These are phyloP conservation scores for Aphanocladium album DNA, from an alignment of 2,329 filamentous ascomycete species.

Conservation along the genomic window DNA sequence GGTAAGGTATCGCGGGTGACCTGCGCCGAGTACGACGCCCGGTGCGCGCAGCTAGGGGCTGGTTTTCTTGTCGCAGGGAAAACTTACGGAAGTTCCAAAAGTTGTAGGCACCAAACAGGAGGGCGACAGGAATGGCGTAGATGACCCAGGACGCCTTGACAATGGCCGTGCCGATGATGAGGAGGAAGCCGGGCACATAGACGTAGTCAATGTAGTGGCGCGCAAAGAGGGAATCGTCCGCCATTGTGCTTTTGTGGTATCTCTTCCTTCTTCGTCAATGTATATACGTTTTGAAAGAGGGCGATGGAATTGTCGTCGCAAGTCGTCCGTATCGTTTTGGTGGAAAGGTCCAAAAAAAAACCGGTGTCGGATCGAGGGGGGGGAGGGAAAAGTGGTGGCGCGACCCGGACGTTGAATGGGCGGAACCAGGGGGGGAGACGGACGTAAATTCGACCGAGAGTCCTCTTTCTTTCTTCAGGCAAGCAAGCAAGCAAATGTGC, in stretches of 20 bases:
- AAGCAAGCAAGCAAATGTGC: background rate
- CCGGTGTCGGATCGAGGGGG: no score
- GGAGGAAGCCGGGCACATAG: slow-evolving; percentile 74
- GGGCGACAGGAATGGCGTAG: slow-evolving; percentile 63
- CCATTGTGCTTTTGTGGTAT: slow-evolving; percentile 20
- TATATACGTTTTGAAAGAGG: no score
- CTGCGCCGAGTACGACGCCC: no score
- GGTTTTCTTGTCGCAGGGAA: background rate
- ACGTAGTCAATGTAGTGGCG: slow-evolving; percentile 70
- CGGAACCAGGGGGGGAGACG: no score
- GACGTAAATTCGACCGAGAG: no score
- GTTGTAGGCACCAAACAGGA: slow-evolving; percentile 65
- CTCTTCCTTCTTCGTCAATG: background rate
- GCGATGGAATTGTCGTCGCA: no score
- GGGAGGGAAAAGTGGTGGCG: no score
- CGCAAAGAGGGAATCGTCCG: slow-evolving; percentile 34
- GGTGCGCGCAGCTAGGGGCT: background rate
- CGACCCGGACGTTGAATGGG: no score
- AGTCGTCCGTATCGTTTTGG: no score
- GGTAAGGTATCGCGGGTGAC: background rate
- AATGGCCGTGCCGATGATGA: slow-evolving; percentile 71
- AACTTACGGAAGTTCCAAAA: slow-evolving; percentile 65
- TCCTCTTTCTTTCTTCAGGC: no score
- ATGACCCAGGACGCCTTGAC: slow-evolving; percentile 73
- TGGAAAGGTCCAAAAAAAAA: no score